Percentiles rank a stretch among this genome's conserved stretches.
Evolutionary conservation across 2,329 filamentous ascomycete genomes (phyloP).

Genomic region (Trichoderma aggressivum): DNA sequence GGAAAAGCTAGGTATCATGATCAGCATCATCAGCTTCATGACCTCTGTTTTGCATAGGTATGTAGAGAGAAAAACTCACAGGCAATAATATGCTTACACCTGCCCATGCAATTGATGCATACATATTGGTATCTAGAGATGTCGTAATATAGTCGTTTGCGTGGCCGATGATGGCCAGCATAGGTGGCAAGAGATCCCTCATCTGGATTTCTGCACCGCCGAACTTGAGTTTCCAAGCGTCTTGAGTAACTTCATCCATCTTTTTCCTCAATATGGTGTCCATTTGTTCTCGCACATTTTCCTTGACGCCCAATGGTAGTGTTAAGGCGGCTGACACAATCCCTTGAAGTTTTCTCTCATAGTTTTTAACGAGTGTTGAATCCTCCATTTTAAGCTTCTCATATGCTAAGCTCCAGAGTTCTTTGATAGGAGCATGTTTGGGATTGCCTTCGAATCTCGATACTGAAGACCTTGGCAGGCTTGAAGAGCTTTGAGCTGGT

Average conservation of each 20-base stretch:
- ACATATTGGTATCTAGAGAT: background rate
- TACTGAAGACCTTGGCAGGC: background rate
- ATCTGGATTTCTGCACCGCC: background rate
- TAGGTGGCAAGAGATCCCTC: background rate
- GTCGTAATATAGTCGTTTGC: background rate
- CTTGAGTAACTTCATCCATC: background rate
- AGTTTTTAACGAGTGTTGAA: background rate
- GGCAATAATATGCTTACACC: background rate
- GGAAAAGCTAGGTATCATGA: background rate
- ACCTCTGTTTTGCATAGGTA: background rate
- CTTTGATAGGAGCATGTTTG: background rate
- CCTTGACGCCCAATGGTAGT: background rate
- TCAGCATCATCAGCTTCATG: background rate
- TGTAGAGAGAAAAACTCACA: background rate
- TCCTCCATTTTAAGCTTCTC: background rate
- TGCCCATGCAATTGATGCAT: background rate
- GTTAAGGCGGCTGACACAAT: background rate
- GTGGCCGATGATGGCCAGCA: background rate
- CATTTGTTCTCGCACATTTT: background rate
- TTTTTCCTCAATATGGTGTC: background rate
- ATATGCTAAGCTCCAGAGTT: background rate
- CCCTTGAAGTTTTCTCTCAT: background rate
- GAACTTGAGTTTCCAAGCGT: background rate
- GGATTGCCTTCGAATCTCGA: background rate
- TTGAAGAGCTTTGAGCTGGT: background rate